Evolutionary conservation across 768 basidiomycete species (phyloP), one percentile per base, ranked within the genome.

Genomic region (Chlorophyllum brunneum): DNA sequence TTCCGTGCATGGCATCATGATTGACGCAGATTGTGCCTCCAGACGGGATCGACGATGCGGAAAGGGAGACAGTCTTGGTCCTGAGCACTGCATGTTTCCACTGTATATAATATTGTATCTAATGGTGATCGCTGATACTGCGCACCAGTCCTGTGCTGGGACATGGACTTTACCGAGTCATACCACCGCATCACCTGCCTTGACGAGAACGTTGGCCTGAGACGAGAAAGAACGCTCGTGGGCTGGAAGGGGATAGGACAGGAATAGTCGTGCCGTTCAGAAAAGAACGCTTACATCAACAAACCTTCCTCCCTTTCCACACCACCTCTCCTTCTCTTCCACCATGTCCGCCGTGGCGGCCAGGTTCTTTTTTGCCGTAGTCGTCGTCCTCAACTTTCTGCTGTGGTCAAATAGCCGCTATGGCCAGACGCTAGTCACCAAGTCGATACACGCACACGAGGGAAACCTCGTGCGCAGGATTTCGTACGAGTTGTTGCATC

Each of bases 321-420:
- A 30, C 37, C 55, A 55, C 54, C 53, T 51, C 42, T 43, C 55
- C 22, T 51, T 15, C 33, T 30, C 58, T 47, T 36, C 54, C 51
- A 48, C 54, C 61, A 85, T 86, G 85, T 69, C 79, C 54, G 67
- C 67, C 46, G 66, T 67, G 44, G 59, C 67, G 18, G 69, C 79
- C 48, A 81, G 74, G 65, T 61, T 78, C 11, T 56, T 81, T 16
- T 79, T 91, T 57, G 67, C 78, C 24, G 56, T 74, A 51, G 62
- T 77, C 39, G 67, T 91, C 62, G 61, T 77, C 54, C 37, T 84
- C 41, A 83, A 85, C 57, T 76, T 76, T 61, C 48, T 87, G 18
- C 72, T 91, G 30, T 88, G 82, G 85, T 84, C 87, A 13, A 77
- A 74, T 59, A 76, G 76, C 65, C 74, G 76, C 54, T 80, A 79